Percentiles rank a stretch among this genome's conserved stretches.
Evolutionary conservation across 2,329 filamentous ascomycete genomes (phyloP).

Genomic region (Nigrospora sphaerica): DNA sequence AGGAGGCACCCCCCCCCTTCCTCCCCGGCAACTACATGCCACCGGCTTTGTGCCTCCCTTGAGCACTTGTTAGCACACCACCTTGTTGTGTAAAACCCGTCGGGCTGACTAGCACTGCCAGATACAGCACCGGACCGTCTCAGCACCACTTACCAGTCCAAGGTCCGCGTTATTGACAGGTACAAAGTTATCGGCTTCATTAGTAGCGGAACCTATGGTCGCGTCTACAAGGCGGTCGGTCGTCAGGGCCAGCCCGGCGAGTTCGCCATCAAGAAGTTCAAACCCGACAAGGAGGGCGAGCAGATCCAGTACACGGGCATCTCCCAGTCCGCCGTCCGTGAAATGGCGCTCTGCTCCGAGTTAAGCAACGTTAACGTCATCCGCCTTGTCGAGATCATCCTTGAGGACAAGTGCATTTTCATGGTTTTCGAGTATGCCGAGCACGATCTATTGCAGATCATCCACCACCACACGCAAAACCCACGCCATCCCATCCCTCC

Average conservation of each 20-base stretch:
- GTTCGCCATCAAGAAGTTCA: conserved; percentile 99
- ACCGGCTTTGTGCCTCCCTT: conserved; percentile 5
- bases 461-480: conserved; percentile 92
- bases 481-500: conserved; percentile 84
- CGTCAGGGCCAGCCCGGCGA: conserved; percentile 68
- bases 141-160: conserved; percentile 53
- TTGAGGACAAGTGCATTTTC: conserved; percentile 98
- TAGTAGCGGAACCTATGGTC: conserved; percentile 93
- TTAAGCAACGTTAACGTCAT: conserved; percentile 85
- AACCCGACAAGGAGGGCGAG: conserved; percentile 97
- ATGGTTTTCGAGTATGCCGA: conserved; percentile 99
- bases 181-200: conserved; percentile 99
- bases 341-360: conserved; percentile 96
- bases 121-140: conserved; percentile 45
- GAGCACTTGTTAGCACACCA: conserved; percentile 12
- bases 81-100: neutral
- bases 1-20: conserved; percentile 7
- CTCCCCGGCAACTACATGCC: conserved; percentile 6
- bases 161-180: conserved; percentile 82
- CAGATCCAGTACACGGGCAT: conserved; percentile 92
- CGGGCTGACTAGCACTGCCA: conserved; percentile 31
- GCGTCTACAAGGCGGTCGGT: conserved; percentile 90
- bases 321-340: conserved; percentile 91
- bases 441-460: conserved; percentile 94
- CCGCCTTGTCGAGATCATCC: conserved; percentile 84